Evolutionary conservation across 192 early-diverging fungal species (phyloP).

Genomic region (Backusella psychrophila): DNA sequence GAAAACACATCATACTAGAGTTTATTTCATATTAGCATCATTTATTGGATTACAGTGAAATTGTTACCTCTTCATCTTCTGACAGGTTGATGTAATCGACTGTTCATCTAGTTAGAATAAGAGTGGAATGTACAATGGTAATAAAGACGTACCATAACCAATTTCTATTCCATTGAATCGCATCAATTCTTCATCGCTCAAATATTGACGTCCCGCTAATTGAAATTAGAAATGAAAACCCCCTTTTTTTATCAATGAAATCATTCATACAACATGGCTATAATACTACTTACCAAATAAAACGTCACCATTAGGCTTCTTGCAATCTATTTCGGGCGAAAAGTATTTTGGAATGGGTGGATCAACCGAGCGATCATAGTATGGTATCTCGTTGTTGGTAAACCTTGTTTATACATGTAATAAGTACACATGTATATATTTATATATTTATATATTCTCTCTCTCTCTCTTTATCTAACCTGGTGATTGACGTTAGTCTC

Average conservation of each 20-base stretch:
- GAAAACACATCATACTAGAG: background rate
- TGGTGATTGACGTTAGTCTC: background rate
- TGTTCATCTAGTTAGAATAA: background rate
- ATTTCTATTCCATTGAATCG: background rate
- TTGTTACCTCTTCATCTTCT: background rate
- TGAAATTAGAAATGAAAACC: background rate
- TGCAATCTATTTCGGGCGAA: background rate
- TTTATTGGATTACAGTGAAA: background rate
- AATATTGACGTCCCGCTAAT: background rate
- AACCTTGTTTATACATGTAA: background rate
- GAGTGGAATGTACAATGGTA: background rate
- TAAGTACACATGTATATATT: background rate
- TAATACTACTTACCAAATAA: background rate
- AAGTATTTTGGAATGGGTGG: background rate
- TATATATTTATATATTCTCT: background rate
- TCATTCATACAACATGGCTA: background rate
- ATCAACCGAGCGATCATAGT: background rate
- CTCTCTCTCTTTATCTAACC: background rate
- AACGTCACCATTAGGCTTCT: background rate
- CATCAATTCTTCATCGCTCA: background rate
- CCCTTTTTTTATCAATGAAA: background rate
- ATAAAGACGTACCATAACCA: background rate
- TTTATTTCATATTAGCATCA: background rate
- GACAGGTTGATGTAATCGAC: background rate
- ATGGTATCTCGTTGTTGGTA: background rate